Base-by-base conservation (phyloP, 257 asterid genomes). In the Nicotiana obtusifolia region DNA sequence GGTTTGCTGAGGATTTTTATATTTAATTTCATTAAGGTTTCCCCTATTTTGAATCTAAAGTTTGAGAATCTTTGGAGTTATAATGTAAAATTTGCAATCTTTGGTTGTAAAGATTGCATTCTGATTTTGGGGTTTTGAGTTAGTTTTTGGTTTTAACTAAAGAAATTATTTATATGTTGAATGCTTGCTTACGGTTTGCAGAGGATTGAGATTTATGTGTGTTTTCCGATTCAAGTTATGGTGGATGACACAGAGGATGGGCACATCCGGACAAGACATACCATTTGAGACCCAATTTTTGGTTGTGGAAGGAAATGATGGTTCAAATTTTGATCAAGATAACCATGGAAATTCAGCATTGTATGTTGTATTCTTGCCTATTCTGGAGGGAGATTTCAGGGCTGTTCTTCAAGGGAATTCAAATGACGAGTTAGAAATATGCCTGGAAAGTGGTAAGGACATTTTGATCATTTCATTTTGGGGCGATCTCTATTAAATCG, bases 241-340 rank as follows among this genome's bases (percentile, higher is more conserved):
- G 99, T 95, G 99, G 99, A 95, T 95, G 99, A 92, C 98, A 5
- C 99, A 95, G 86, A 90, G 98, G 81, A 95, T 95, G 94, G 99
- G 99, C 0, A 81, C 89, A 19, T 67, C 80, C 17, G 99, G 98
- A 33, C 91, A 88, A 81, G 98, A 93, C 4, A 85, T 95, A 83
- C 99, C 99, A 9, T 93, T 90, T 30, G 99, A 95, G 82, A 93
- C 98, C 8, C 99, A 95, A 30, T 93, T 95, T 84, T 84, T 95
- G 91, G 85, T 95, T 54, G 90, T 95, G 11, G 98, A 95, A 86
- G 97, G 90, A 26, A 87, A 89, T 17, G 90, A 89, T 3, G 94
- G 87, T 77, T 85, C 94, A 7, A 80, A 87, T 60, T 87, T 91
- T 26, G 86, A 87, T 19, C 88, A 82, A 80, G 80, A 85, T 5